Evolutionary conservation across 2,329 filamentous ascomycete species (phyloP).

Genomic region (Sarocladium oryzae): DNA sequence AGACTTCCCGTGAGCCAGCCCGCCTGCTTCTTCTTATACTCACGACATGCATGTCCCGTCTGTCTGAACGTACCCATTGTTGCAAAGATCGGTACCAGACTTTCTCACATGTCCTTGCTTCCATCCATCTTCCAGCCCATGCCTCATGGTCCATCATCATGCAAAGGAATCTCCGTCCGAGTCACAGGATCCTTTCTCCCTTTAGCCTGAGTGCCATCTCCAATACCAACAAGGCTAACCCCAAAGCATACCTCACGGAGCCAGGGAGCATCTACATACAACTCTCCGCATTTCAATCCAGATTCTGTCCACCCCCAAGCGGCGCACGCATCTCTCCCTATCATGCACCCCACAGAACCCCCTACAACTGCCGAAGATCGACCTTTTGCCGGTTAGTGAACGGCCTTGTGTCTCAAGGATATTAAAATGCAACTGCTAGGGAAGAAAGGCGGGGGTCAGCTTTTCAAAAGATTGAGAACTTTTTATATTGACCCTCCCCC

Average conservation of each 20-base stretch:
- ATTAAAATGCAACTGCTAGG: neutral
- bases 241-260: neutral
- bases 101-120: neutral
- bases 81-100: too few species aligned
- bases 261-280: neutral
- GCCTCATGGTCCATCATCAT: neutral
- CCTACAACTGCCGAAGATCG: slow-evolving; percentile 8
- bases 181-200: neutral
- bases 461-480: too few species aligned
- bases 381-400: slow-evolving; percentile 6
- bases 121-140: neutral
- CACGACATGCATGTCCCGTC: too few species aligned
- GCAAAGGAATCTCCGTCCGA: too few species aligned
- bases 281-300: neutral
- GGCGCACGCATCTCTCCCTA: neutral
- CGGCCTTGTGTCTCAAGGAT: neutral
- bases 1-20: too few species aligned
- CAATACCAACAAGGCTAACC: neutral
- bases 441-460: too few species aligned
- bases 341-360: slow-evolving; percentile 1
- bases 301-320: neutral
- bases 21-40: too few species aligned
- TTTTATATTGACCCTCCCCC: neutral
- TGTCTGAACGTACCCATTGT: too few species aligned
- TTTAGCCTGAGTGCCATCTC: slow-evolving; percentile 6